These are phyloP conservation scores for Fusarium phyllophilum DNA, from an alignment of 2,329 filamentous ascomycete species.

Conservation along the genomic window DNA sequence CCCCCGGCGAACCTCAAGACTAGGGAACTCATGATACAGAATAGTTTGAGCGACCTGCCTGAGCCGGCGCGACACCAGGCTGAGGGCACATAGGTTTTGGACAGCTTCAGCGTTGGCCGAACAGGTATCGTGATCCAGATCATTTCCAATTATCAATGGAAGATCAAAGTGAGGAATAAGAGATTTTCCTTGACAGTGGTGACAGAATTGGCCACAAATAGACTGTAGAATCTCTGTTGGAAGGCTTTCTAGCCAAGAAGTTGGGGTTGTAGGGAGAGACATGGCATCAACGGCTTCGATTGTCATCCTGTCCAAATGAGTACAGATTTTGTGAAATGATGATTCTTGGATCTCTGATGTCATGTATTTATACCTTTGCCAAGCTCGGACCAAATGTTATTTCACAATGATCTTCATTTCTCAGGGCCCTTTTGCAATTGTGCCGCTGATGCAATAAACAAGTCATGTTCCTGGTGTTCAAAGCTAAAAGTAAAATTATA, in stretches of 20 bases:
- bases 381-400: not conserved
- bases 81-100: not conserved
- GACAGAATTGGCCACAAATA: not conserved
- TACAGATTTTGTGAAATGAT: not conserved
- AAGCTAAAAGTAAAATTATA: fast-evolving
- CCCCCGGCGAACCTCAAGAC: not conserved
- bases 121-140: not conserved
- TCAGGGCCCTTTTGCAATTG: not conserved
- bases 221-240: not conserved
- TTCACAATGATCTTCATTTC: not conserved
- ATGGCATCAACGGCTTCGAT: fast-evolving
- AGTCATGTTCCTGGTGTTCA: not conserved
- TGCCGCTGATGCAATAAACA: not conserved
- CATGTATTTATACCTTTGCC: not conserved
- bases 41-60: not conserved
- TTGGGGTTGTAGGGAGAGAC: not conserved
- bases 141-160: not conserved
- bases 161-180: not conserved
- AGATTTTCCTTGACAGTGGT: not conserved
- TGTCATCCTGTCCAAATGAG: not conserved
- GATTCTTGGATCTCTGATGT: not conserved
- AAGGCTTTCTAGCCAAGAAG: not conserved
- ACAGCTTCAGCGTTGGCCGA: not conserved
- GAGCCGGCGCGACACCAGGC: not conserved
- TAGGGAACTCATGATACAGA: not conserved